These are phyloP conservation scores for Choiromyces venosus DNA, from an alignment of 495 filamentous ascomycete genomes.

Conservation along the genomic window DNA sequence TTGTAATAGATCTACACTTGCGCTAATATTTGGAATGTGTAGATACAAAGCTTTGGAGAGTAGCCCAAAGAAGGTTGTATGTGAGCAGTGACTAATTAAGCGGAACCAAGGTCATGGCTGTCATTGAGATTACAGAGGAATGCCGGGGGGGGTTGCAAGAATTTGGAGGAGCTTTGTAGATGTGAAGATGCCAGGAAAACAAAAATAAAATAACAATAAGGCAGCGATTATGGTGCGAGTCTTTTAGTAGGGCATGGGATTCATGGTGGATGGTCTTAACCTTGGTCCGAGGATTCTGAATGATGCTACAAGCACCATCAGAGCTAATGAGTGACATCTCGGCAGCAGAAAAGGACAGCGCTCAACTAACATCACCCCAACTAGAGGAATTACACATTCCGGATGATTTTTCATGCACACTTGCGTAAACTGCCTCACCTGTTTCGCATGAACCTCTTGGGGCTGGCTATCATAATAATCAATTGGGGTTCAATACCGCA, in stretches of 20 bases:
- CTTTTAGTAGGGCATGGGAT: not conserved
- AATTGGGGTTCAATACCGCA: not conserved
- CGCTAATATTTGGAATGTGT: too few relatives aligned
- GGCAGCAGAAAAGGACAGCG: not conserved
- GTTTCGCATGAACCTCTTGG: not conserved
- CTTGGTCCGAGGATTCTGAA: not conserved
- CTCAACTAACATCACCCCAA: not conserved
- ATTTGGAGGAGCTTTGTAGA: not conserved
- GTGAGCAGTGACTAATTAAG: too few relatives aligned
- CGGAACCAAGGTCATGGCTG: too few relatives aligned
- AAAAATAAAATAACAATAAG: not conserved
- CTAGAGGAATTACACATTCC: not conserved
- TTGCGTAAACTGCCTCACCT: not conserved
- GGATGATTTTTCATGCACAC: not conserved
- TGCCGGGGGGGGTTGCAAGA: not conserved
- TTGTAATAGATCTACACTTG: not conserved
- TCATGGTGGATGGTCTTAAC: not conserved
- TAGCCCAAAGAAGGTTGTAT: too few relatives aligned
- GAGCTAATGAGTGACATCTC: not conserved
- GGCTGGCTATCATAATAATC: not conserved
- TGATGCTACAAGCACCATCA: not conserved
- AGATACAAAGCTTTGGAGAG: too few relatives aligned
- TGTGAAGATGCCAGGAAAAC: not conserved
- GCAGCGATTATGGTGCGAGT: not conserved
- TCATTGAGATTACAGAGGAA: not conserved